phyloP scores from a whole-genome alignment of 1,284 basidiomycete genomes.

The Ustilago lituana region DNA sequence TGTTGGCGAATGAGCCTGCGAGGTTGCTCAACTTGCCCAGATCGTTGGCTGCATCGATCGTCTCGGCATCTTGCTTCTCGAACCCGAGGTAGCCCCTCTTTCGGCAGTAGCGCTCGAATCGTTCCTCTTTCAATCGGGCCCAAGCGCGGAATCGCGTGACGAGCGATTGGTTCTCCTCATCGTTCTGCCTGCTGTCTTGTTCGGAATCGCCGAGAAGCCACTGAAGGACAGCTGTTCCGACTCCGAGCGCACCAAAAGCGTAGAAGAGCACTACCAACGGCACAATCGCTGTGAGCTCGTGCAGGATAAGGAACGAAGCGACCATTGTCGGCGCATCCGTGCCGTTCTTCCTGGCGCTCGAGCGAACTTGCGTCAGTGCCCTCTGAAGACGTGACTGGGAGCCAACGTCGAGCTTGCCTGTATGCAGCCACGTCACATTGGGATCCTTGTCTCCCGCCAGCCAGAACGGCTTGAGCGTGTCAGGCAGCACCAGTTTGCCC shows the following conservation, averaged over 20 bases:
- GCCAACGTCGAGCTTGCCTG: constrained; percentile 9
- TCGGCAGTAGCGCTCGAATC: constrained; percentile 78
- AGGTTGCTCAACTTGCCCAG: constrained; percentile 71
- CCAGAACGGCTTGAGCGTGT: constrained; percentile 57
- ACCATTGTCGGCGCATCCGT: constrained; percentile 80
- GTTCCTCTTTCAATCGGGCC: constrained; percentile 59
- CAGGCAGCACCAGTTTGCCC: constrained; percentile 53
- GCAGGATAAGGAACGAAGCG: constrained; percentile 82
- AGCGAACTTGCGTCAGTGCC: constrained; percentile 41
- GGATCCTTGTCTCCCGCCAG: constrained; percentile 40
- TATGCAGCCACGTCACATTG: constrained; percentile 52
- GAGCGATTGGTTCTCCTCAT: constrained; percentile 4
- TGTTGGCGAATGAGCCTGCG: constrained; percentile 60
- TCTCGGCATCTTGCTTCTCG: constrained; percentile 70
- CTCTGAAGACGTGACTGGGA: constrained; percentile 27
- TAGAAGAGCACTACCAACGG: constrained; percentile 82
- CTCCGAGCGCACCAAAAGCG: constrained; percentile 75
- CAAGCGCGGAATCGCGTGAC: constrained; percentile 20
- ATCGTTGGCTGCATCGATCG: constrained; percentile 35
- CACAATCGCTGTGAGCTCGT: constrained; percentile 84
- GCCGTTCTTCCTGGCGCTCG: constrained; percentile 66
- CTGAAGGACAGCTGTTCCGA: constrained; percentile 77
- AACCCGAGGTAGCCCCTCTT: constrained; percentile 85
- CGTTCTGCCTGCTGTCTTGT: background rate
- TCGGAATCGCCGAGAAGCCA: constrained; percentile 48